Percentiles rank a stretch among this genome's conserved stretches.
Conservation (phyloP, 306 rosid genomes). For the Luffa acutangula region DNA sequence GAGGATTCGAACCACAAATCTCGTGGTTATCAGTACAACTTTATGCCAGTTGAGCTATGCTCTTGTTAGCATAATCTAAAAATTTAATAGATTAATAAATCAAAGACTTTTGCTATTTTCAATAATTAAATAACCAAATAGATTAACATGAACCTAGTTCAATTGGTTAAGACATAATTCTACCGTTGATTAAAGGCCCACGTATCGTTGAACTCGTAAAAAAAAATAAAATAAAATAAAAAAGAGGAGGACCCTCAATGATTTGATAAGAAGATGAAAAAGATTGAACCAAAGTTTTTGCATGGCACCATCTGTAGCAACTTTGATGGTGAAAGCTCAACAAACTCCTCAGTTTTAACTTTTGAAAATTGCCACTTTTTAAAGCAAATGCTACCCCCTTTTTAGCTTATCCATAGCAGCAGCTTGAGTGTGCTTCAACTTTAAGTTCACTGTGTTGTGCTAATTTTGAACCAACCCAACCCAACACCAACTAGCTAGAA, state of each 20-base stretch:
- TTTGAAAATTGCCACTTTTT: not conserved
- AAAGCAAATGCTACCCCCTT: not conserved
- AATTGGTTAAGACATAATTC: too few relatives aligned
- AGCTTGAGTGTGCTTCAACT: not conserved
- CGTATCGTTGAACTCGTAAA: not conserved
- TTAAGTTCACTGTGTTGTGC: not conserved
- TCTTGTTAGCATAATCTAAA: too few relatives aligned
- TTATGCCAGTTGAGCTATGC: too few relatives aligned
- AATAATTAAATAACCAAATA: too few relatives aligned
- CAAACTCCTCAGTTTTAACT: conserved; percentile 12
- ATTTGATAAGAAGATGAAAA: not conserved
- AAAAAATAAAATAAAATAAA: not conserved
- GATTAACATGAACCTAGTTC: too few relatives aligned
- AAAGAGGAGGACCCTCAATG: not conserved
- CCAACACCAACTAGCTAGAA: not conserved
- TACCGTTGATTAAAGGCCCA: too few relatives aligned
- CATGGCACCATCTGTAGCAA: not conserved
- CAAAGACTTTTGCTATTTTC: too few relatives aligned
- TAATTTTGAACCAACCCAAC: not conserved
- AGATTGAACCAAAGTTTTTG: not conserved
- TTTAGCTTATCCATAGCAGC: not conserved
- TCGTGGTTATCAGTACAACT: too few relatives aligned
- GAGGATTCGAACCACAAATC: too few relatives aligned
- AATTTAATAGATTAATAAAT: too few relatives aligned
- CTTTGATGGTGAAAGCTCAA: conserved; percentile 34